Conservation (phyloP, 2,329 filamentous ascomycete species). For the Colletotrichum euphorbiae region DNA sequence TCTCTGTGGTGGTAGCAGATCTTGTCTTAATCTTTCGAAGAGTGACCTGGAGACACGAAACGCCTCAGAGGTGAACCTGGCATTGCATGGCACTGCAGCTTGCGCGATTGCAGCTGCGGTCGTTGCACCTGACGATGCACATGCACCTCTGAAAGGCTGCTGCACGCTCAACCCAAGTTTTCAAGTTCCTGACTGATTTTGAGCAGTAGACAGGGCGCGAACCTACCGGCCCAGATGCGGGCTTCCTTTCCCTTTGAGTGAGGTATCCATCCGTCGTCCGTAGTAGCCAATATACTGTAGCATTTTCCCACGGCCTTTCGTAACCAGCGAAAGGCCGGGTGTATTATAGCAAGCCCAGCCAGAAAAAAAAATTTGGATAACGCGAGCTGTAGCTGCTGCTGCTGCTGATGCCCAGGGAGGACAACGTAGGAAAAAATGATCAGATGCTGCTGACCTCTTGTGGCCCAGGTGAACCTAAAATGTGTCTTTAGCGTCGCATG, state of each 20-base stretch:
- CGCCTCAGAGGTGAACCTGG: constrained; percentile 8
- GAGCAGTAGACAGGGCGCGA: not conserved
- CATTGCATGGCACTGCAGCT: not conserved
- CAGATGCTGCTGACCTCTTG: constrained; percentile 40
- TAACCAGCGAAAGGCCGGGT: constrained; percentile 2
- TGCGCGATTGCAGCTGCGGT: not conserved
- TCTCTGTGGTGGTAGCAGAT: constrained; percentile 16
- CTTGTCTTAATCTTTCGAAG: constrained; percentile 2
- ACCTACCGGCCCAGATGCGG: constrained; percentile 28
- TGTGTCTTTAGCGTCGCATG: constrained; percentile 40
- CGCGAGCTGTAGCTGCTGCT: not conserved
- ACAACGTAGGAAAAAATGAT: constrained; percentile 23
- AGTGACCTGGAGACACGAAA: not conserved
- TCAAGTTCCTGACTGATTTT: not conserved
- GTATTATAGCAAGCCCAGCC: not conserved
- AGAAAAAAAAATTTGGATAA: not conserved
- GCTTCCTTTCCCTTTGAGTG: not conserved
- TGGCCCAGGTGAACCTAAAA: constrained; percentile 42
- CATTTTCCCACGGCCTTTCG: constrained; percentile 2
- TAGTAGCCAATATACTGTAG: too few species aligned
- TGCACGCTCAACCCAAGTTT: not conserved
- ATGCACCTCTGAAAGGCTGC: not conserved
- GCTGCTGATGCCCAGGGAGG: not conserved
- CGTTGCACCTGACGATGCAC: not conserved
- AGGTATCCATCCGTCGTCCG: not conserved